These are phyloP conservation scores for Periconia sp. DNA, from an alignment of 2,329 filamentous ascomycete species.

Conservation along the genomic window DNA sequence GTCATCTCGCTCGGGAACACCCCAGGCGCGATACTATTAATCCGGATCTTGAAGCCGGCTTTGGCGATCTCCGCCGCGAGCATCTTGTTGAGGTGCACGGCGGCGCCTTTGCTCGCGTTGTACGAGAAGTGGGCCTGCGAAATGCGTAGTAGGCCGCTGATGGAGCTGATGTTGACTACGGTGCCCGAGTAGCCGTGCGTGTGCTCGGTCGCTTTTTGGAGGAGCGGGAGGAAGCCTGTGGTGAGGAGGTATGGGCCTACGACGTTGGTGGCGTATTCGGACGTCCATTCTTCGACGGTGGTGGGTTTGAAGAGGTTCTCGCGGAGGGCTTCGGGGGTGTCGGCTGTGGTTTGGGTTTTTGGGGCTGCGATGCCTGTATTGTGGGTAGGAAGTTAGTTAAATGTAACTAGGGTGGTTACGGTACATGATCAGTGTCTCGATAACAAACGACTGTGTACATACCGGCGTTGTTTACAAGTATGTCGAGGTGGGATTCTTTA, in stretches of 20 bases:
- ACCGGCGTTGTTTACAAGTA: constrained; percentile 54
- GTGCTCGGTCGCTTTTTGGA: constrained; percentile 47
- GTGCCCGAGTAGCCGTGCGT: constrained; percentile 47
- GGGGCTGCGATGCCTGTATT: constrained; percentile 44
- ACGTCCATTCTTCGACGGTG: constrained; percentile 49
- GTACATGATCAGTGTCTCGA: no score
- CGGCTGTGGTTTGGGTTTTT: constrained; percentile 43
- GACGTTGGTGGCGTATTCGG: constrained; percentile 51
- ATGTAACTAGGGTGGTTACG: no score
- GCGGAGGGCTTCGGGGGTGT: constrained; percentile 46
- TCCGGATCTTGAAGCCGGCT: constrained; percentile 55
- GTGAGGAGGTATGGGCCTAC: constrained; percentile 52
- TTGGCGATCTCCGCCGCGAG: constrained; percentile 57
- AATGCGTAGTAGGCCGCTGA: constrained; percentile 50
- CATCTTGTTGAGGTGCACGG: constrained; percentile 59
- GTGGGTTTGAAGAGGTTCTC: constrained; percentile 49
- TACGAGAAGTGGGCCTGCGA: constrained; percentile 52
- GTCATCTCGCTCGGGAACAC: constrained; percentile 63
- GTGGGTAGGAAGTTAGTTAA: no score
- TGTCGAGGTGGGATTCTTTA: constrained; percentile 48
- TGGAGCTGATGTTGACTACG: constrained; percentile 51
- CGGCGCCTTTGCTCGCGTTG: constrained; percentile 54
- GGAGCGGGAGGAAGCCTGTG: constrained; percentile 49
- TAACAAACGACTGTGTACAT: no score
- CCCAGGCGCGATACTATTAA: constrained; percentile 61